Conservation (phyloP, 176 grass and related monocot species). For the Oryza glaberrima region DNA sequence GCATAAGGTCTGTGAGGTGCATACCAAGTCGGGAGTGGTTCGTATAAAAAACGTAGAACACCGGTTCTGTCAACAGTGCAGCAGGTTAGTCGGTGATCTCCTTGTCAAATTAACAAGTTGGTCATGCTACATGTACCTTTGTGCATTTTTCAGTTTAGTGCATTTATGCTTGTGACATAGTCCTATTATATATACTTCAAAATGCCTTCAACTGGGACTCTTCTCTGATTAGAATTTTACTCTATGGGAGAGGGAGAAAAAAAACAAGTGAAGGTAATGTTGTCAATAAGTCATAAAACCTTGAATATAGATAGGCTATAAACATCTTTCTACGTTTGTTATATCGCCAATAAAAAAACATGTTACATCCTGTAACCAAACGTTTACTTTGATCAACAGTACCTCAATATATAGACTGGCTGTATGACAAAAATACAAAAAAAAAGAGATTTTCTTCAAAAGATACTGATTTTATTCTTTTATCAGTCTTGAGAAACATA, state of each 20-base stretch:
- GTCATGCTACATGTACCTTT: slow-evolving; percentile 18
- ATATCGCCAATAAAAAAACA: background rate
- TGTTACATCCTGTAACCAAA: background rate
- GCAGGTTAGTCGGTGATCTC: slow-evolving; percentile 64
- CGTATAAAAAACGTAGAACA: slow-evolving; percentile 48
- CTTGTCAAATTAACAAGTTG: slow-evolving; percentile 17
- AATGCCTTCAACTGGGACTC: slow-evolving; percentile 1
- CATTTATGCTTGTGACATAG: background rate
- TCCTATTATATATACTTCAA: background rate
- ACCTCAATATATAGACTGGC: background rate
- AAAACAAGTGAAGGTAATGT: background rate
- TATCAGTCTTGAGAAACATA: background rate
- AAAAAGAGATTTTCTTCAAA: background rate
- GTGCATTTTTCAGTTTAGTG: slow-evolving; percentile 21
- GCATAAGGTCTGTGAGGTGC: slow-evolving; percentile 81
- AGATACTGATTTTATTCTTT: background rate
- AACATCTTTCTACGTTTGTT: background rate
- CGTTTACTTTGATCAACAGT: background rate
- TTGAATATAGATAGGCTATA: background rate
- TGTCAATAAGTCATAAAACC: background rate
- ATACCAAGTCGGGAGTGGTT: slow-evolving; percentile 61
- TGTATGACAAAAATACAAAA: background rate
- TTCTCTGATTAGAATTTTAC: background rate
- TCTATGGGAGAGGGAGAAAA: background rate
- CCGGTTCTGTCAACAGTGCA: slow-evolving; percentile 95